A percentile compares a stretch with the other conserved stretches of the same genome.
phyloP scores from a whole-genome alignment of 768 basidiomycete genomes.

The Glaciozyma martinii region DNA sequence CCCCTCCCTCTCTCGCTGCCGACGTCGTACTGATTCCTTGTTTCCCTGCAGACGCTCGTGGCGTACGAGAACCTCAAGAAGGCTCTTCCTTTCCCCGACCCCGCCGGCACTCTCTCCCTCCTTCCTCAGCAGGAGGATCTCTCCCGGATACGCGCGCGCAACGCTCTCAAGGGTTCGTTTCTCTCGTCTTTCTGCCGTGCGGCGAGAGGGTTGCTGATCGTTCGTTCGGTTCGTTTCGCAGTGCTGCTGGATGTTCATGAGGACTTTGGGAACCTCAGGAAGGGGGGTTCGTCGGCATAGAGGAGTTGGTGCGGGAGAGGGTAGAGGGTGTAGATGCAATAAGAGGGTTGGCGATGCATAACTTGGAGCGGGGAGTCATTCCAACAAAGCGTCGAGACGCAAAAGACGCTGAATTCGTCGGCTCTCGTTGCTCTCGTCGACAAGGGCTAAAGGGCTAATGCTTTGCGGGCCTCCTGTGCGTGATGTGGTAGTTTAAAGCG shows the following conservation, averaged over 20 bases:
- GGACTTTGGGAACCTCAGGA: background rate
- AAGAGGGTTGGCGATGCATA: no score
- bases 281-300: background rate
- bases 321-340: no score
- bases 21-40: no score
- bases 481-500: no score
- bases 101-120: constrained; percentile 24
- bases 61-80: constrained; percentile 60
- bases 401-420: no score
- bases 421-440: no score
- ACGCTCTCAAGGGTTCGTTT: constrained; percentile 68
- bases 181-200: background rate
- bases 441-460: no score
- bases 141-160: constrained; percentile 79
- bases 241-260: background rate
- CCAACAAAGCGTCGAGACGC: no score
- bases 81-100: constrained; percentile 37
- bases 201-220: no score
- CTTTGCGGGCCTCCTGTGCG: no score
- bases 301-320: no score
- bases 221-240: background rate
- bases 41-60: constrained; percentile 18
- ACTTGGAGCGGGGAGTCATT: no score
- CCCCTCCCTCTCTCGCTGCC: constrained; percentile 22
- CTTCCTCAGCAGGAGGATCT: constrained; percentile 50